Base-by-base conservation (phyloP, 495 filamentous ascomycete species). In the Neurospora sp. region DNA sequence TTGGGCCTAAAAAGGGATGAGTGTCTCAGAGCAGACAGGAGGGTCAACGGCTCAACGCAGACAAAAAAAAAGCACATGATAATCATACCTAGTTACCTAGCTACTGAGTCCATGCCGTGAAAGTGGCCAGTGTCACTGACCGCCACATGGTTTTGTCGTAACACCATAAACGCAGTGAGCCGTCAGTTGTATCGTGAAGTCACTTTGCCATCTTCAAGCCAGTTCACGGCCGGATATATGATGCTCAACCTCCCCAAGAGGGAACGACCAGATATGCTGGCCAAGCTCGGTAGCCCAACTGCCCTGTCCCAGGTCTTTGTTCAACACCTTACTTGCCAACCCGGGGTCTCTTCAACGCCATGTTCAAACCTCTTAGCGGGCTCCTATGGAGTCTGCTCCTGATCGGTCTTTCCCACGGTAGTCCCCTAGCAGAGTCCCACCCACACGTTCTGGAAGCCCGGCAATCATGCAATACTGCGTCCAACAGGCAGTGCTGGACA, bases 401-500 rank as follows among this genome's bases (percentile, higher is more conserved):
- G 36, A n/a, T 10, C 42, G 15, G 34, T 31, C 15, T 21, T 10
- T 6, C 42, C n/a, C 69, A 42, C 17, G 54, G 48, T 34, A 40
- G 42, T n/a, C 28, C 48, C 1, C 11, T 36, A 5, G 28, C 34
- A 38, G 36, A n/a, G 5, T 11, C 59, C 11, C 15, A 37, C 11
- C 34, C 34, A 1, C 19, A 37, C 8, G 2, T 34, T 13, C 73
- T 80, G 4, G 74, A 77, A n/a, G 69, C 69, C 21, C 69, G 79
- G 28, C 78, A 78, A 71, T 76, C 80, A 2, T 83, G 81, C 69
- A 78, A 82, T 45, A 82, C 81, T 2, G 72, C 79, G 1, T 77
- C 77, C 6, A 81, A 83, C 74, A 74, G 82, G 66, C 74, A 79
- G 39, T 83, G 82, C 73, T 83, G 82, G 82, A 78, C 76, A 0